phyloP scores from a whole-genome alignment of 2,329 filamentous ascomycete genomes.

The Penicillium sumatraense region DNA sequence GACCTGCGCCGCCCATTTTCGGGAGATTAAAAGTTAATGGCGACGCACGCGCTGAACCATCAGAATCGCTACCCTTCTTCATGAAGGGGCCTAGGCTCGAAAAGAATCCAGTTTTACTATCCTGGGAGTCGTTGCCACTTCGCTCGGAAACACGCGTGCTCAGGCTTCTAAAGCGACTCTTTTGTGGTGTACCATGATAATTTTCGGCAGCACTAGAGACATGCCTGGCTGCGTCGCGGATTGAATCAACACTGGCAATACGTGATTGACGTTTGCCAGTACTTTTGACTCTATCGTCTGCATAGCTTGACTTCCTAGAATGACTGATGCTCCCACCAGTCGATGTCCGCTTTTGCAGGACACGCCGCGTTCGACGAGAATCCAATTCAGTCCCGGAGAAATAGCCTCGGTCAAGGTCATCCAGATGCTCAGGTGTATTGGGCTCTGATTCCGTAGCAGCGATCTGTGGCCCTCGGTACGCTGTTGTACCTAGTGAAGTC shows the following conservation, averaged over 20 bases:
- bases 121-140: constrained; percentile 47
- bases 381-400: constrained; percentile 90
- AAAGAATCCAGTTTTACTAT: constrained; percentile 54
- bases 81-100: constrained; percentile 54
- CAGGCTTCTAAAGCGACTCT: constrained; percentile 62
- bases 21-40: constrained; percentile 50
- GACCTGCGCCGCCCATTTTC: constrained; percentile 59
- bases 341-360: constrained; percentile 74
- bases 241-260: constrained; percentile 78
- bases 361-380: constrained; percentile 69
- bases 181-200: constrained; percentile 64
- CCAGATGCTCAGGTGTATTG: constrained; percentile 38
- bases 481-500: constrained; percentile 35
- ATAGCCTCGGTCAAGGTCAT: constrained; percentile 83
- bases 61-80: constrained; percentile 51
- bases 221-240: constrained; percentile 59
- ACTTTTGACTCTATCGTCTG: constrained; percentile 72
- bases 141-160: constrained; percentile 59
- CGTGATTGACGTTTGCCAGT: constrained; percentile 74
- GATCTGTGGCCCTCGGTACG: constrained; percentile 23
- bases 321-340: constrained; percentile 53
- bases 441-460: constrained; percentile 35
- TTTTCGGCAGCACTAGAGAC: constrained; percentile 67
- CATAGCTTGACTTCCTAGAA: constrained; percentile 75
- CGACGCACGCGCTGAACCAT: constrained; percentile 57